Evolutionary conservation across 2,329 filamentous ascomycete genomes (phyloP), one percentile per base, ranked within the genome.

Genomic region (Fusarium sp.): DNA sequence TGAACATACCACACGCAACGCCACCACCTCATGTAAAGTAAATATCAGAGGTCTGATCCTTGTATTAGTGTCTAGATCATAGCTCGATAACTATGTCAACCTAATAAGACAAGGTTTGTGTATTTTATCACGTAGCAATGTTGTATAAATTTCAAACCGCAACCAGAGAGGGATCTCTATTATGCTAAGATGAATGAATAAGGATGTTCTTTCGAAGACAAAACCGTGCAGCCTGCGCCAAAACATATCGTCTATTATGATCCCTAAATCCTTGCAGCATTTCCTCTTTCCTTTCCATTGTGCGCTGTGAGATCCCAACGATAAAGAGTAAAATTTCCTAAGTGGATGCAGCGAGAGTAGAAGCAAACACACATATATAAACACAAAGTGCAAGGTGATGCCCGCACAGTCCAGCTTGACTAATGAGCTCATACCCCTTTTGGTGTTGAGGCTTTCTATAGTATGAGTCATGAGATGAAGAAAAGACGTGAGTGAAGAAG

Each of bases 71-170:
- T 27, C 32, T 11, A 30, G 16, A 16, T 16, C 24, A 42, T 43
- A 53, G 10, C 15, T 27, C 16, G 50, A 53, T 14, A 20, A 8
- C n/a, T 24, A 22, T 6, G 27, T n/a, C 14, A 15, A 8, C 32
- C 12, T 11, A 29, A 5, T 9, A 15, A 27, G 24, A 29, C 18
- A 43, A 1, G n/a, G 6, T 29, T 53, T 15, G 7, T 11, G 20
- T 53, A 8, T 38, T 22, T 29, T 53, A 22, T 43, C 24, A 29
- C 34, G 16, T 18, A 25, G 18, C 18, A 45, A 45, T 20, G n/a
- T 22, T 45, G 30, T 18, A 38, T 67, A 34, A 66, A 66, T 55
- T 66, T 66, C 63, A 66, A 66, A 66, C 32, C 44, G 38, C 38
- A 34, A 55, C 56, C 49, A 30, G 45, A 32, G 34, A 38, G 34